Evolutionary conservation across 2,329 filamentous ascomycete species (phyloP).

Genomic region (Cercospora zeae-maydis): DNA sequence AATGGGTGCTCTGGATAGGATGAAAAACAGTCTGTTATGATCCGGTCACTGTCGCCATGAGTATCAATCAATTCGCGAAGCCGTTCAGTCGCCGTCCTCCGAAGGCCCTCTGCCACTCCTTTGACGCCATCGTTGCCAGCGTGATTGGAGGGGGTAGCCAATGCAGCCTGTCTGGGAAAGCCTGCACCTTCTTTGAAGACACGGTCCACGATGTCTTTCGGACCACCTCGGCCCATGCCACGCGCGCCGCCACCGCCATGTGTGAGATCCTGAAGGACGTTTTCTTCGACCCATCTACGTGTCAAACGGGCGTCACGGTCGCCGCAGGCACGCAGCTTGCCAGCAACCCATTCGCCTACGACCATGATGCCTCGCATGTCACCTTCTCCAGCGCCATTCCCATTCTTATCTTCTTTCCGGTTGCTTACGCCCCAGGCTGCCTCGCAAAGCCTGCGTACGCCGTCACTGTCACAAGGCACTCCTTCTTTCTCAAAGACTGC

Average conservation of each 20-base stretch:
- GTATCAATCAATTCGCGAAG: constrained; percentile 74
- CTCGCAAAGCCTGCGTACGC: constrained; percentile 78
- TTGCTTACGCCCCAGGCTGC: constrained; percentile 75
- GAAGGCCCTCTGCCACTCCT: constrained; percentile 68
- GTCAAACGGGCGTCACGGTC: constrained; percentile 55
- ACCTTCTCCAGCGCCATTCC: constrained; percentile 61
- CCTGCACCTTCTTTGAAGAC: constrained; percentile 76
- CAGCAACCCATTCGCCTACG: constrained; percentile 80
- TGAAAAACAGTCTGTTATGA: constrained; percentile 78
- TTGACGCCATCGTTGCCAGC: constrained; percentile 40
- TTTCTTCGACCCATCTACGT: constrained; percentile 70
- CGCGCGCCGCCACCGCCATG: constrained; percentile 69
- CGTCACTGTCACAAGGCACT: constrained; percentile 83
- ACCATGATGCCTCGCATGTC: constrained; percentile 83
- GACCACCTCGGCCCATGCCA: constrained; percentile 67
- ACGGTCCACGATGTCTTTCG: constrained; percentile 72
- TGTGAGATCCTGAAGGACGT: constrained; percentile 64
- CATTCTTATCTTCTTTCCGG: constrained; percentile 57
- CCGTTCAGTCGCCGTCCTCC: constrained; percentile 68
- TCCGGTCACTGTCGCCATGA: constrained; percentile 72
- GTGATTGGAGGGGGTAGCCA: constrained; percentile 23
- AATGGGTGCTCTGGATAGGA: constrained; percentile 83
- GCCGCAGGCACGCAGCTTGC: constrained; percentile 55
- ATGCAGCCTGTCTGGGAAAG: constrained; percentile 55
- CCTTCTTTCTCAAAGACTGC: constrained; percentile 83